These are phyloP conservation scores for Xylaria telfairii DNA, from an alignment of 495 filamentous ascomycete species.

Conservation along the genomic window DNA sequence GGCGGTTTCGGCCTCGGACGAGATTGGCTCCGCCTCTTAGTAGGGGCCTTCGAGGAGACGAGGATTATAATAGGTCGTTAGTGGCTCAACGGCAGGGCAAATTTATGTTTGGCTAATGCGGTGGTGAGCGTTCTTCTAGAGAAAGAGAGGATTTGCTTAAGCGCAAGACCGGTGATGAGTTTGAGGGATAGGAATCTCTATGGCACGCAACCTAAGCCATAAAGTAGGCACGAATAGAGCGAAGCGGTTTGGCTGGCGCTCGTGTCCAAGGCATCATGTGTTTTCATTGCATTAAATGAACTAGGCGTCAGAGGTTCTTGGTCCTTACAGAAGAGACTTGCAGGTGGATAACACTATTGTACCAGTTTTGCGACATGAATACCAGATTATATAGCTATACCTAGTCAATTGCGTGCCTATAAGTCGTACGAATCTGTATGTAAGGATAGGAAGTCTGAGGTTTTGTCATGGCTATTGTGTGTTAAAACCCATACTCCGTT, in stretches of 20 bases:
- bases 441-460: background rate
- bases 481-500: background rate
- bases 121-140: constrained; percentile 6
- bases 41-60: background rate
- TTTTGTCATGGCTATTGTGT: background rate
- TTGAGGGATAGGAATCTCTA: background rate
- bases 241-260: background rate
- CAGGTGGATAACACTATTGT: no score
- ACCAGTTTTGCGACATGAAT: background rate
- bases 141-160: background rate
- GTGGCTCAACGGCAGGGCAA: constrained; percentile 17
- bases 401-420: background rate
- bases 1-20: constrained; percentile 25
- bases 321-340: background rate
- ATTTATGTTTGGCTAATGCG: background rate
- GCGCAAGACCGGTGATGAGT: background rate
- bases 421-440: background rate
- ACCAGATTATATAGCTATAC: no score
- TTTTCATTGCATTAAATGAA: constrained; percentile 36
- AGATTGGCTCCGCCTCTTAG: background rate
- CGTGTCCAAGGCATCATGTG: background rate
- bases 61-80: background rate
- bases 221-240: background rate
- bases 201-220: background rate
- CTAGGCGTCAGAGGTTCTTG: constrained; percentile 31